Conservation (phyloP, 331 rosid genomes). For the Quercus phellos region DNA sequence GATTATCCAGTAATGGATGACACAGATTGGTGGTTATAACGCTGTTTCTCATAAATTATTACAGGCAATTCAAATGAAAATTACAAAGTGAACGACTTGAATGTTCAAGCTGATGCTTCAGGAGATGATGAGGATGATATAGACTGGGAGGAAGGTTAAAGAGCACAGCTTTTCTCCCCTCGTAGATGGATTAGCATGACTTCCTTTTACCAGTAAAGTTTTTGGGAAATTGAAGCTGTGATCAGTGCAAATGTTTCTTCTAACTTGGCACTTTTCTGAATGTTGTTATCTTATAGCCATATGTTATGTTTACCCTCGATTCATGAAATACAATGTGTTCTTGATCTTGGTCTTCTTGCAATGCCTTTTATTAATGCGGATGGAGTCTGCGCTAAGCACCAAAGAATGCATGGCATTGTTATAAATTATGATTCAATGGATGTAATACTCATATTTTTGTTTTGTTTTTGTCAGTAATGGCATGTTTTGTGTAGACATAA, state of each 20-base stretch:
- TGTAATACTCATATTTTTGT: neutral
- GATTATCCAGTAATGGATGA: neutral
- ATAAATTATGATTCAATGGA: neutral
- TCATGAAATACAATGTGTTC: neutral
- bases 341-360: neutral
- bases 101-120: conserved; percentile 67
- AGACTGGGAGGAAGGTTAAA: conserved; percentile 98
- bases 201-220: conserved; percentile 2
- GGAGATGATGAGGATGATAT: conserved; percentile 68
- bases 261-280: neutral
- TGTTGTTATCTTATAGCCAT: neutral
- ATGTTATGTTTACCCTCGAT: neutral
- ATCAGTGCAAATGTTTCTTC: neutral
- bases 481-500: neutral
- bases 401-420: neutral
- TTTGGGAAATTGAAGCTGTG: neutral
- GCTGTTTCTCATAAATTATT: conserved; percentile 11
- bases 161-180: neutral
- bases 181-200: neutral
- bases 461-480: no score
- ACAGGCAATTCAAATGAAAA: conserved; percentile 56
- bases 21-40: neutral
- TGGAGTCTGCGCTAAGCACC: neutral
- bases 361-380: neutral
- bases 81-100: conserved; percentile 80